Evolutionary conservation across 2,329 filamentous ascomycete genomes (phyloP), one percentile per base, ranked within the genome.

Genomic region (Trichoderma endophyticum): DNA sequence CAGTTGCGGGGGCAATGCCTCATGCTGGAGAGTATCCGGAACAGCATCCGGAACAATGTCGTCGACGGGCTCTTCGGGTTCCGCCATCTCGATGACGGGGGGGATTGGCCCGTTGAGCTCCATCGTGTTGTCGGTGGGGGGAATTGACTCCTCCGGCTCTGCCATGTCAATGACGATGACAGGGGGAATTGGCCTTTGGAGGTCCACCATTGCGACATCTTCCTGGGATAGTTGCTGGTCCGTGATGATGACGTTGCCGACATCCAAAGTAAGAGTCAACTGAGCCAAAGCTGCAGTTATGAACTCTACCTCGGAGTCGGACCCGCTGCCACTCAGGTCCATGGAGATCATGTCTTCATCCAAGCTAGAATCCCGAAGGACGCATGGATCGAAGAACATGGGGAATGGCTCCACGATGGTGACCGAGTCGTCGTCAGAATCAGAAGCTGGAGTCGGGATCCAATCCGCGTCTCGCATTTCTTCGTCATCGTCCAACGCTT

Each of bases 231-330:
- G 66, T 32, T 70, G 66, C 66, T 62, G 57, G 28, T 70, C 66
- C 39, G 26, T n/a, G 57, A 61, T 54, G 57, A 70, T 69, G 57
- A 34, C 59, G 66, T 39, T 48, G 56, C 34, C 61, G 61, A 64
- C 39, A 34, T 71, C 61, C 32, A 32, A 48, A 18, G 51, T 51
- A 39, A 66, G 36, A 66, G 51, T 26, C 36, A 66, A 66, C 69
- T 65, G 69, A 54, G 69, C 69, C 15, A 71, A 26, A 71, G 69
- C 69, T 66, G 61, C 69, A 65, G 69, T 66, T 9, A 71, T 30
- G 18, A 57, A 59, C 69, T 71, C 69, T 66, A 66, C 69, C 26
- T 66, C 61, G 36, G 34, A 18, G 69, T 65, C 26, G 54, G 69
- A n/a, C 54, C 15, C 14, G 36, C 26, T 30, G 61, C 61, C 61